phyloP scores from a whole-genome alignment of 139 green algal genomes.

The Tetraselmis striata region DNA sequence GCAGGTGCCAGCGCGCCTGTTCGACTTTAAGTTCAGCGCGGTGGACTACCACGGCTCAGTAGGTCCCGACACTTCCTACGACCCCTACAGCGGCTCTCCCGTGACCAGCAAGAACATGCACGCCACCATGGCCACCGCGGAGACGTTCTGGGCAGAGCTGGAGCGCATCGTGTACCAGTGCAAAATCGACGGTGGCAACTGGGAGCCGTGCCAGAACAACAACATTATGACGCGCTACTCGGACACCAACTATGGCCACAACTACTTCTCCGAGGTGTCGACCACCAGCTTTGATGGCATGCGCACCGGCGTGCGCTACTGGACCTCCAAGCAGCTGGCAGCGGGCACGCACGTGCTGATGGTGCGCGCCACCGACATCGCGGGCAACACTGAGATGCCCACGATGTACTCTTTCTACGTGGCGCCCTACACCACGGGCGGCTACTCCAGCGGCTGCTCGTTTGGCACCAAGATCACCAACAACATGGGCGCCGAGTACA shows the following conservation, averaged over 20 bases:
- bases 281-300: not conserved
- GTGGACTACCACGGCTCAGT: not conserved
- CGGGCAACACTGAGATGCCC: not conserved
- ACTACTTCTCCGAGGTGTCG: not conserved
- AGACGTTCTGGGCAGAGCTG: not conserved
- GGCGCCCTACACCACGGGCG: not conserved
- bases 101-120: not conserved
- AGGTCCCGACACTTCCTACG: not conserved
- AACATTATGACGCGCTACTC: not conserved
- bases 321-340: not conserved
- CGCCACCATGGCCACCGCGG: not conserved
- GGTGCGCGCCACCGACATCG: not conserved
- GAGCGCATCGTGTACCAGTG: not conserved
- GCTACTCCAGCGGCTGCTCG: not conserved
- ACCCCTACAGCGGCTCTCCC: not conserved
- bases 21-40: not conserved
- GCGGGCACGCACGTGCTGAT: not conserved
- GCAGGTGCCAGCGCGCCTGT: not conserved
- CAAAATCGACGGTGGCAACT: not conserved
- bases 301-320: not conserved
- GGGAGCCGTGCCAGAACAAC: not conserved
- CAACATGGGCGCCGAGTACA: not conserved
- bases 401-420: not conserved
- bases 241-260: not conserved
- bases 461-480: not conserved